phyloP scores from a whole-genome alignment of 2,329 filamentous ascomycete genomes.

The Aspergillus versicolor region DNA sequence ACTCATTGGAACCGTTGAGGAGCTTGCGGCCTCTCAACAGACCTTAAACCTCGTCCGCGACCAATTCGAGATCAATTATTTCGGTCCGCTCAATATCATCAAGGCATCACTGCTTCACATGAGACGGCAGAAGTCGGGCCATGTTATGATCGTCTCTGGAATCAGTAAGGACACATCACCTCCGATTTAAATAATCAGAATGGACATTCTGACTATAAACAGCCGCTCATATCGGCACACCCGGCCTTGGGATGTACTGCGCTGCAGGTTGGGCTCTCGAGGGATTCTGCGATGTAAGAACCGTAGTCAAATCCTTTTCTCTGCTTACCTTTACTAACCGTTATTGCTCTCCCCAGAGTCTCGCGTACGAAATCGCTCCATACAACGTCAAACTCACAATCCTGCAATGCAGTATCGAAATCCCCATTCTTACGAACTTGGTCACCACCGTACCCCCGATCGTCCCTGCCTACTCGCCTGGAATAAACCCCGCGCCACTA shows the following conservation, averaged over 20 bases:
- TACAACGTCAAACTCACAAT: constrained; percentile 97
- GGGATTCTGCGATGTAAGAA: constrained; percentile 79
- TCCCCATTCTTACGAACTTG: constrained; percentile 80
- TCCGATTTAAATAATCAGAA: background rate
- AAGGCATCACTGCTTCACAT: constrained; percentile 81
- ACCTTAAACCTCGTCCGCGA: constrained; percentile 79
- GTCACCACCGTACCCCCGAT: constrained; percentile 81
- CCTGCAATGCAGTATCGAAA: constrained; percentile 92
- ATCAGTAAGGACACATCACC: constrained; percentile 56
- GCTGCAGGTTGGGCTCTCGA: constrained; percentile 93
- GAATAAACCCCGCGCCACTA: constrained; percentile 72
- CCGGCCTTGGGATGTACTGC: constrained; percentile 85
- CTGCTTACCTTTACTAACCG: background rate
- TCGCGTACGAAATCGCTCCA: constrained; percentile 93
- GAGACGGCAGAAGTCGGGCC: constrained; percentile 76
- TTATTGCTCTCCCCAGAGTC: constrained; percentile 48
- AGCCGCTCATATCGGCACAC: constrained; percentile 87
- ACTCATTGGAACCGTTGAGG: constrained; percentile 86
- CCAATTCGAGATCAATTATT: constrained; percentile 94
- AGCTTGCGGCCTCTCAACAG: constrained; percentile 70
- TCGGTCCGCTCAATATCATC: constrained; percentile 94
- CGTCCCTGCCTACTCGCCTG: constrained; percentile 63
- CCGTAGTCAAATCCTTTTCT: background rate
- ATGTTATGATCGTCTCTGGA: constrained; percentile 85
- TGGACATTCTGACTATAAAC: constrained; percentile 20